Evolutionary conservation across 148 eudicot species (phyloP).

Genomic region (Pouteria glomerata): DNA sequence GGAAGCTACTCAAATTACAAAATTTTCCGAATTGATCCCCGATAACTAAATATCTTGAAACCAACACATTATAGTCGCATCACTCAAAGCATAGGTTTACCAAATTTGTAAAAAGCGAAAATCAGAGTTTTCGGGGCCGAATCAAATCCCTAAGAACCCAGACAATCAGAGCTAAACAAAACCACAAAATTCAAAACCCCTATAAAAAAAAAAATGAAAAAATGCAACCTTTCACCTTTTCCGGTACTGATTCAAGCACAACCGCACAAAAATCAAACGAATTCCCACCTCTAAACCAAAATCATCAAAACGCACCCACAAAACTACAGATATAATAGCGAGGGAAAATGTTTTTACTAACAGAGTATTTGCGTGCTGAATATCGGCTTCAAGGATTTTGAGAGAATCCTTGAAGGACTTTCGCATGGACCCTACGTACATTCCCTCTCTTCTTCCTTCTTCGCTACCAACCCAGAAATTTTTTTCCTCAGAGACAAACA

Average conservation of each 20-base stretch:
- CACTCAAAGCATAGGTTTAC: not conserved
- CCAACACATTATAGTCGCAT: not conserved
- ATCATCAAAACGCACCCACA: not conserved
- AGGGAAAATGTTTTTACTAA: constrained; percentile 22
- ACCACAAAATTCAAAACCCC: not conserved
- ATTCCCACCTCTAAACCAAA: not conserved
- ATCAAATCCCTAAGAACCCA: constrained; percentile 5
- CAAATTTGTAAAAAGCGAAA: not conserved
- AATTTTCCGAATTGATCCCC: no score
- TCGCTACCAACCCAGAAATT: not conserved
- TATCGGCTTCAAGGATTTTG: constrained; percentile 95
- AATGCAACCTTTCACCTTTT: not conserved
- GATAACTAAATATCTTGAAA: no score
- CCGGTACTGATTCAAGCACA: not conserved
- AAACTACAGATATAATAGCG: not conserved
- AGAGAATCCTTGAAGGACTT: constrained; percentile 96
- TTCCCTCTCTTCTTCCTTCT: constrained; percentile 20
- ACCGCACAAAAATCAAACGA: not conserved
- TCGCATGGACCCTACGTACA: constrained; percentile 65
- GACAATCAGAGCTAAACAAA: not conserved
- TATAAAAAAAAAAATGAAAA: no score
- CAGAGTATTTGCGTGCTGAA: constrained; percentile 96
- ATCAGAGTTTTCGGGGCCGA: no score
- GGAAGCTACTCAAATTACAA: no score
- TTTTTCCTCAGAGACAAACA: constrained; percentile 12